Base-by-base conservation (phyloP, 1,284 basidiomycete genomes). In the Xerocomus minutiporus region DNA sequence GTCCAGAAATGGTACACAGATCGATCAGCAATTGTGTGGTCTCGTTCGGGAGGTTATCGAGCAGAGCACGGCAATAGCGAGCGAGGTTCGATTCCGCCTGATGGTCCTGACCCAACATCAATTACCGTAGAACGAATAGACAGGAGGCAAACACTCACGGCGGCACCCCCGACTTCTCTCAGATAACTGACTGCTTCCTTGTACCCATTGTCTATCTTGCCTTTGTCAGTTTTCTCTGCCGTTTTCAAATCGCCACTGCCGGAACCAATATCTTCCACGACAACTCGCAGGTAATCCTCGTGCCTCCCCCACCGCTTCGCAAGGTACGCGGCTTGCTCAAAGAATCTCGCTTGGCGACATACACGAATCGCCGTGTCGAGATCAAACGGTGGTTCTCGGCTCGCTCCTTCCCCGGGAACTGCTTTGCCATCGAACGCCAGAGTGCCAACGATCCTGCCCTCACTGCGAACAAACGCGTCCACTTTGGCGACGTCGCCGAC, bases 291-390 rank as follows among this genome's bases (percentile, higher is more conserved):
- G 67, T 95, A 98, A 60, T 97, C 96, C 61, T 95, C 92, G 62
- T 97, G 93, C 29, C 90, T 76, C 38, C 85, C 83, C 70, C 95
- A 98, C 65, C 92, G 91, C 72, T 86, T 86, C 5, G 96, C 96
- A 4, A 99, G 80, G 69, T 97, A 99, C 0, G 87, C 84, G 0
- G 97, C 97, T 65, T 99, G 96, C 48, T 92, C 87, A 63, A 91
- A 97, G 71, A 97, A 99, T 0, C 94, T 93, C 0, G 93, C 96
- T 69, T 98, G 96, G 20, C 96, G 80, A 67, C 95, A 98, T 9
- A 99, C 96, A 1, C 93, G 81, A 56, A 99, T 97, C 0, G 94
- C 97, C 0, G 96, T 98, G 54, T 96, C 94, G 32, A 99, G 79
- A 65, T 99, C 97, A 63, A 99, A 99, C 0, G 94, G 94, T 1